These are phyloP conservation scores for Aureobasidium pullulans DNA, from an alignment of 2,329 filamentous ascomycete genomes.

Conservation along the genomic window DNA sequence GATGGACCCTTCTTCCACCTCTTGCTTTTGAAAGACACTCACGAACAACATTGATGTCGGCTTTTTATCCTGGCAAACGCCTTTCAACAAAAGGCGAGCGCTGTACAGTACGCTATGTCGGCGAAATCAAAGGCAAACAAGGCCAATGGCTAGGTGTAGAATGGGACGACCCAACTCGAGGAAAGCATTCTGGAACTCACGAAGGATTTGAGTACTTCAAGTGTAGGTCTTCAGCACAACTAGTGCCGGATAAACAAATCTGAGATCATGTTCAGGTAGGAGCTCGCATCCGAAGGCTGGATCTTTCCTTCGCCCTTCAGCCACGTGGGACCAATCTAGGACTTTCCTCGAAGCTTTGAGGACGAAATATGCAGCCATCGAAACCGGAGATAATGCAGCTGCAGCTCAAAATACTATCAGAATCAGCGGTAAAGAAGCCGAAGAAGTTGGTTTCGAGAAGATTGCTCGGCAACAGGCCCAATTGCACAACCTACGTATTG, in stretches of 20 bases:
- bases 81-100: slow-evolving; percentile 69
- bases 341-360: slow-evolving; percentile 74
- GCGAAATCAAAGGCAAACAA: slow-evolving; percentile 65
- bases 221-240: slow-evolving; percentile 48
- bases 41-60: neutral
- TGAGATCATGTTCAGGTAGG: slow-evolving; percentile 40
- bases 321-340: slow-evolving; percentile 58
- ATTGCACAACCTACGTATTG: slow-evolving; percentile 68
- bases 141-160: slow-evolving; percentile 89
- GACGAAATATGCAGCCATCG: slow-evolving; percentile 68
- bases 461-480: slow-evolving; percentile 72
- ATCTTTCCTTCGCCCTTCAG: slow-evolving; percentile 77
- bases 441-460: slow-evolving; percentile 95
- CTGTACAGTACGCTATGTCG: slow-evolving; percentile 81
- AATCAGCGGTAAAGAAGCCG: slow-evolving; percentile 73
- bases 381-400: slow-evolving; percentile 26
- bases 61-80: slow-evolving; percentile 57
- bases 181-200: slow-evolving; percentile 85
- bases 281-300: slow-evolving; percentile 62
- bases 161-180: slow-evolving; percentile 82
- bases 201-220: slow-evolving; percentile 72
- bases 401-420: slow-evolving; percentile 46
- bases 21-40: neutral
- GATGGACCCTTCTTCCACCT: neutral
- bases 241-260: no score